Conservation (phyloP, 2,329 filamentous ascomycete genomes). For the Cercospora sesami region DNA sequence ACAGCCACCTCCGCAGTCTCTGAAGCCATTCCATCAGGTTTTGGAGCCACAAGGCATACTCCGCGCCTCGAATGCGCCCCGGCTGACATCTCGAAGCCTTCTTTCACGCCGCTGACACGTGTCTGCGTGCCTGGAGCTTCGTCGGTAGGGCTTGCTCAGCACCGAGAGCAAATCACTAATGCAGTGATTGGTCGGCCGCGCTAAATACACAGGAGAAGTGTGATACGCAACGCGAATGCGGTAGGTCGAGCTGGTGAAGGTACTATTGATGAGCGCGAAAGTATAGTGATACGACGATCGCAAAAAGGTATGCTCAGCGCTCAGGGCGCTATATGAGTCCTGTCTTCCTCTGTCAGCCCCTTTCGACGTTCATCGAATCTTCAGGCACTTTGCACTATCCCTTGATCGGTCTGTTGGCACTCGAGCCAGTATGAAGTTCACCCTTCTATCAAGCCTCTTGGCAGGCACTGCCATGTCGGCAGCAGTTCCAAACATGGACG, state of each 20-base stretch:
- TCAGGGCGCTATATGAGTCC: neutral
- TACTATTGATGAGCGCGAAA: slow-evolving; percentile 4
- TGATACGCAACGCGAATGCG: neutral
- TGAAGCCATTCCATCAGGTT: slow-evolving; percentile 6
- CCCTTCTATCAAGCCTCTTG: neutral
- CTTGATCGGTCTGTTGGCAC: too few species aligned
- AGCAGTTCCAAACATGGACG: slow-evolving; percentile 6
- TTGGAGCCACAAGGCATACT: neutral
- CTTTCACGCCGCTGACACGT: slow-evolving; percentile 1
- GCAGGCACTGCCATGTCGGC: slow-evolving; percentile 10
- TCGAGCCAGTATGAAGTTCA: slow-evolving; percentile 2
- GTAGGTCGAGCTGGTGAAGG: neutral
- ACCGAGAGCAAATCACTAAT: neutral
- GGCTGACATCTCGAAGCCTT: neutral
- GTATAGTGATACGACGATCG: neutral
- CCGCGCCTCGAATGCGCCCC: neutral
- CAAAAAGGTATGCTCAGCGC: neutral
- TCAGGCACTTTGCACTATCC: neutral
- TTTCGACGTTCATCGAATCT: neutral
- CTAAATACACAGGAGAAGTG: neutral
- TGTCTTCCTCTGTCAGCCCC: neutral
- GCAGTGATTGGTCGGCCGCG: slow-evolving; percentile 2
- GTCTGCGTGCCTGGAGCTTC: neutral
- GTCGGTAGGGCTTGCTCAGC: neutral
- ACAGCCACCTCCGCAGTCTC: slow-evolving; percentile 11